phyloP scores from a whole-genome alignment of 495 filamentous ascomycete species.

The Trichoderma gamsii region DNA sequence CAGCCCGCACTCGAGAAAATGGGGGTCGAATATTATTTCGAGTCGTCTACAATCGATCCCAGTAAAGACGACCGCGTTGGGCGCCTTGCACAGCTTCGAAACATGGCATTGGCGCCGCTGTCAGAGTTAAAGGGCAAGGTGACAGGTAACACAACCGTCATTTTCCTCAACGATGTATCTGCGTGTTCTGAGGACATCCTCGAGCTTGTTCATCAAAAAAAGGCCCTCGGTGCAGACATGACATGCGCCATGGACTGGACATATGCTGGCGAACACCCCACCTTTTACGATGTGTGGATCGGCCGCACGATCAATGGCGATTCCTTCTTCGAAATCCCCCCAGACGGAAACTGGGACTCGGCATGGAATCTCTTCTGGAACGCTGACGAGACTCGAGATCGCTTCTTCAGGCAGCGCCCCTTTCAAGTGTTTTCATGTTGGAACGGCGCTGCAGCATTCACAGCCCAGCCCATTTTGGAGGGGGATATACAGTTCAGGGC shows the following conservation, averaged over 20 bases:
- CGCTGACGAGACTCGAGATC: slow-evolving; percentile 24
- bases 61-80: slow-evolving; percentile 32
- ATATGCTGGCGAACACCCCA: slow-evolving; percentile 30
- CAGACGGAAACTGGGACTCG: slow-evolving; percentile 37
- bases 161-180: slow-evolving; percentile 48
- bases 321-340: slow-evolving; percentile 44
- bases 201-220: slow-evolving; percentile 43
- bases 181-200: slow-evolving; percentile 48
- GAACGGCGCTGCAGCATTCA: slow-evolving; percentile 40
- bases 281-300: slow-evolving; percentile 50
- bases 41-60: slow-evolving; percentile 34
- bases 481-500: slow-evolving; percentile 31
- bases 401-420: slow-evolving; percentile 28
- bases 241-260: slow-evolving; percentile 51
- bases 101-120: slow-evolving; percentile 39
- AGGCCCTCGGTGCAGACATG: slow-evolving; percentile 42
- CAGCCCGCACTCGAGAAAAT: slow-evolving; percentile 29
- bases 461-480: slow-evolving; percentile 28
- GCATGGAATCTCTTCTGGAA: slow-evolving; percentile 45
- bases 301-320: slow-evolving; percentile 44
- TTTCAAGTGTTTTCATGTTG: slow-evolving; percentile 53
- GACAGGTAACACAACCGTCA: slow-evolving; percentile 33
- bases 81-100: slow-evolving; percentile 39
- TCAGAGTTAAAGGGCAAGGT: slow-evolving; percentile 18
- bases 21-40: slow-evolving; percentile 32